Evolutionary conservation across 352 stramenopile genomes (phyloP).

Genomic region (Globisporangium spinosum): DNA sequence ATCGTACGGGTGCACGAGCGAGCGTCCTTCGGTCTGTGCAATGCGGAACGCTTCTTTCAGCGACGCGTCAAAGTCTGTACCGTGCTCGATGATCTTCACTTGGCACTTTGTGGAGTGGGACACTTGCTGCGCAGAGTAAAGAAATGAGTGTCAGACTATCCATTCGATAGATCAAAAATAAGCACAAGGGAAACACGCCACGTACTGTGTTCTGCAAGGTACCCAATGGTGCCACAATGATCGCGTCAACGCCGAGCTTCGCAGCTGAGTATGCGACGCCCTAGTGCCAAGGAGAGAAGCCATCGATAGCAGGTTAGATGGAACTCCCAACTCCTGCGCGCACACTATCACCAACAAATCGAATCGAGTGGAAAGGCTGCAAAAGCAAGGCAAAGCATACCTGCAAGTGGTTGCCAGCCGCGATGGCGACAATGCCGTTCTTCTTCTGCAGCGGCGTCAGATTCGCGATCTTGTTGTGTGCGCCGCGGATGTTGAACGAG

Average conservation of each 20-base stretch:
- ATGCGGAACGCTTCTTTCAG: conserved; percentile 90
- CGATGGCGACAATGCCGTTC: conserved; percentile 78
- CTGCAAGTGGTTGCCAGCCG: conserved; percentile 96
- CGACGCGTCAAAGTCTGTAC: conserved; percentile 96
- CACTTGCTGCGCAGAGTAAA: conserved; percentile 17
- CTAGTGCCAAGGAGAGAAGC: conserved; percentile 9
- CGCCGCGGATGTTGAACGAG: conserved; percentile 97
- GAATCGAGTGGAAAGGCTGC: background rate
- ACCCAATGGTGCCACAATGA: conserved; percentile 96
- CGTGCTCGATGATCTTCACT: conserved; percentile 93
- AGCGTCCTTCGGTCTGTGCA: conserved; percentile 87
- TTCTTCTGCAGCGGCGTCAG: conserved; percentile 76
- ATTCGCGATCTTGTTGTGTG: conserved; percentile 98
- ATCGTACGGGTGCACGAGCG: conserved; percentile 97
- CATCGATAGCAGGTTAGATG: background rate
- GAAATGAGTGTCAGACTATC: conserved; percentile 19
- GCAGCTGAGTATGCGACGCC: conserved; percentile 93
- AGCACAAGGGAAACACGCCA: background rate
- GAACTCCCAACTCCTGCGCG: background rate
- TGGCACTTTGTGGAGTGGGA: conserved; percentile 48
- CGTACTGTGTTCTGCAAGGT: conserved; percentile 92
- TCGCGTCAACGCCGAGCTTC: conserved; percentile 91
- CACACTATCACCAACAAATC: background rate
- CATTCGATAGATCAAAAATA: conserved; percentile 1
- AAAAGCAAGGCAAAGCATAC: conserved; percentile 15